A percentile compares a stretch with the other conserved stretches of the same genome.
These are phyloP conservation scores for Suillus variegatus DNA, from an alignment of 768 basidiomycete genomes.

Conservation along the genomic window DNA sequence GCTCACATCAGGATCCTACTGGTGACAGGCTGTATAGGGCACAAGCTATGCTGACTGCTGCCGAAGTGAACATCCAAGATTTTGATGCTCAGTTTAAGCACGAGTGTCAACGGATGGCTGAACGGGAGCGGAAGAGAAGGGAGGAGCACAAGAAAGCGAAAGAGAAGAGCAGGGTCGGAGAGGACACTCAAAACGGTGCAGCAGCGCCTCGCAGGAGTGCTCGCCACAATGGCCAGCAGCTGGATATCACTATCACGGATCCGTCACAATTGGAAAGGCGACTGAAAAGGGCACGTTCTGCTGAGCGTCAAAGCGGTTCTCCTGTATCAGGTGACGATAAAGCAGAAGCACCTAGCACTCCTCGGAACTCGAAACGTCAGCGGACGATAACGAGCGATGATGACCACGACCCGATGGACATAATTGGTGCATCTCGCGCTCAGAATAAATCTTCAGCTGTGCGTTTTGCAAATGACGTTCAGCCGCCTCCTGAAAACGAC, in stretches of 20 bases:
- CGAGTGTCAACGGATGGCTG: slow-evolving; percentile 90
- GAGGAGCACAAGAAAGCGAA: slow-evolving; percentile 48
- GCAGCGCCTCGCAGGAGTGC: slow-evolving; percentile 65
- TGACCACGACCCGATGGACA: slow-evolving; percentile 51
- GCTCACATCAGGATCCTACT: slow-evolving; percentile 53
- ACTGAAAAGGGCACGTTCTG: slow-evolving; percentile 70
- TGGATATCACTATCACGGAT: slow-evolving; percentile 74
- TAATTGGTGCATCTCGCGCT: slow-evolving; percentile 23
- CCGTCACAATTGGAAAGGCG: slow-evolving; percentile 72
- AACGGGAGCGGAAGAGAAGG: slow-evolving; percentile 66
- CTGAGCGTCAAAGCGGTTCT: slow-evolving; percentile 52
- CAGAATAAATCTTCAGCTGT: slow-evolving; percentile 42
- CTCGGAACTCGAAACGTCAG: slow-evolving; percentile 55
- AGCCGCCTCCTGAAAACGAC: slow-evolving; percentile 5
- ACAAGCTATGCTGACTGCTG: slow-evolving; percentile 85
- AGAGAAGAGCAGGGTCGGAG: slow-evolving; percentile 35
- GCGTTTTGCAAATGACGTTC: slow-evolving; percentile 48
- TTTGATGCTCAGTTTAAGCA: slow-evolving; percentile 76
- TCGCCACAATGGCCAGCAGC: slow-evolving; percentile 69
- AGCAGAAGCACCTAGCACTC: slow-evolving; percentile 42
- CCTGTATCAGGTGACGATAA: slow-evolving; percentile 43
- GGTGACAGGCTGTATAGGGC: slow-evolving; percentile 76
- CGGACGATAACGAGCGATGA: slow-evolving; percentile 46
- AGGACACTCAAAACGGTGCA: slow-evolving; percentile 29
- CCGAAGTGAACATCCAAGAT: slow-evolving; percentile 83